Base-by-base conservation (phyloP, 2,329 filamentous ascomycete genomes). In the Penicillium occitanis region DNA sequence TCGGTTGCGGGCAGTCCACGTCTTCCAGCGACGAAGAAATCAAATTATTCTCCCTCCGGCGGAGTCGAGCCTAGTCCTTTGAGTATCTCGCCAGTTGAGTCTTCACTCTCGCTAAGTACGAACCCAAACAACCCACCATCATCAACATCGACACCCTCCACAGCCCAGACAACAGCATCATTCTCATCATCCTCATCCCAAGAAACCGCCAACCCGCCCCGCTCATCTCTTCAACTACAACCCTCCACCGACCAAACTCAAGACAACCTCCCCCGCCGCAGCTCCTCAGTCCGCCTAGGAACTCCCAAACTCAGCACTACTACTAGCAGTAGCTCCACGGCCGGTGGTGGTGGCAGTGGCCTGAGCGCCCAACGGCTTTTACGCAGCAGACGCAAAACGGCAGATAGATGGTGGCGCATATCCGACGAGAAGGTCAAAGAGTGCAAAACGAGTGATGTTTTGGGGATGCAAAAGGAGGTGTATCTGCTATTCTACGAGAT, bases 391-490 rank as follows among this genome's bases (percentile, higher is more conserved):
- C 86, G 85, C 70, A 88, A 87, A 73, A 78, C 82, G 13, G 86
- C 85, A 53, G 90, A 96, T 73, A 88, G 90, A 48, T 99, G 95
- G 95, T 99, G 95, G 95, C 88, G 95, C 42, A 96, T 99, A 70
- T 97, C 93, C 70, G 95, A 99, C 76, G 95, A 99, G 70, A 97
- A 96, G 79, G 88, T 98, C 73, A 95, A 94, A 75, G 94, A 98
- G 79, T 90, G 92, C 70, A 97, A 93, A 82, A 98, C 93, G 5
- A 87, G 85, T 64, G 95, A 99, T 71, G 92, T 99, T 6, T 78
- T 99, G 66, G 88, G 88, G 7, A 97, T 97, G 93, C 93, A 97
- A 79, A 90, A 90, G 73, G 95, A 99, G 78, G 94, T 98, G 0
- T 99, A 99, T 77, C 81, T 99, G 75, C 79, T 99, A 61, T 99